Conservation (phyloP, 78 protist species). For the Planoprotostelium fungivorum region DNA sequence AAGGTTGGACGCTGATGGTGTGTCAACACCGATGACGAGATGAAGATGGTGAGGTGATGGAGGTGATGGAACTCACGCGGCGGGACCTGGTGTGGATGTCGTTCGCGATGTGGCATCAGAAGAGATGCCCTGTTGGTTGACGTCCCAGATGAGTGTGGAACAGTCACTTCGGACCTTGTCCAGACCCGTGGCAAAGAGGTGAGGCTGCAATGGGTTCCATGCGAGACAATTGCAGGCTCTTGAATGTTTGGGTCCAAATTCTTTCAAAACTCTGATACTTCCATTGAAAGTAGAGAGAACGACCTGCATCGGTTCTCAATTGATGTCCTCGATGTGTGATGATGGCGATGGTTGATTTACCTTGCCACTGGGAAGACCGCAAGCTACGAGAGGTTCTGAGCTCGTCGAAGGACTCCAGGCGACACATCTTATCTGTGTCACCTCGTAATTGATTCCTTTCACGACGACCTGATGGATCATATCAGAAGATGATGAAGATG, state of each 20-base stretch:
- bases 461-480: not conserved
- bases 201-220: constrained; percentile 45
- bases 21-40: not conserved
- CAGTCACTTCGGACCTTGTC: constrained; percentile 50
- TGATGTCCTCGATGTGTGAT: not conserved
- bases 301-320: not conserved
- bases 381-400: not conserved
- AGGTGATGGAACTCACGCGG: not conserved
- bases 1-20: constrained; percentile 18
- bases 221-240: constrained; percentile 46
- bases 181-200: constrained; percentile 58
- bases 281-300: constrained; percentile 42
- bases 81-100: not conserved
- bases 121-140: constrained; percentile 24
- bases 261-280: constrained; percentile 36
- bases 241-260: constrained; percentile 53
- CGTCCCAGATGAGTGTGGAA: constrained; percentile 63
- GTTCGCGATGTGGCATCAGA: constrained; percentile 14
- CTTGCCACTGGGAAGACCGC: not conserved
- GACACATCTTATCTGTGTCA: not conserved
- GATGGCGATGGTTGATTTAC: not conserved
- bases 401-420: not conserved
- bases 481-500: too few relatives aligned
- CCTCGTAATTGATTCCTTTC: not conserved
- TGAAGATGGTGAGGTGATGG: constrained; percentile 9